Percentiles rank a stretch among this genome's conserved stretches.
phyloP scores from a whole-genome alignment of 352 stramenopile species.

The Phytopythium helicoides region DNA sequence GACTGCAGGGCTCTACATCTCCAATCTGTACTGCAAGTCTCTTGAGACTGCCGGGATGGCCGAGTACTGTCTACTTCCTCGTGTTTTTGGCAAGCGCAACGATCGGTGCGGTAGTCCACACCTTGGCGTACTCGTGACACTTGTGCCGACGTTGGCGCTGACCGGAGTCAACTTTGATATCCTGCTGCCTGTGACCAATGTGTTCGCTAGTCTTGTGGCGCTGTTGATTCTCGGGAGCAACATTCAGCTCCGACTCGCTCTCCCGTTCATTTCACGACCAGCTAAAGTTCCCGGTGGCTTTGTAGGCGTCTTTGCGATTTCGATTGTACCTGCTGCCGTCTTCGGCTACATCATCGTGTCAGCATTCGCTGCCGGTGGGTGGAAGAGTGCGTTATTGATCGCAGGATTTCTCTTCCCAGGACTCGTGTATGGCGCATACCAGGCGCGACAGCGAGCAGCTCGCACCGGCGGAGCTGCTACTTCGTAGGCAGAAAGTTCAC shows the following conservation, averaged over 20 bases:
- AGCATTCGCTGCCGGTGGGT: conserved; percentile 5
- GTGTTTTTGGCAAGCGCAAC: conserved; percentile 54
- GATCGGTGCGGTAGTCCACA: conserved; percentile 21
- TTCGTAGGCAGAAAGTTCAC: not conserved
- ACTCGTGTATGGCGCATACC: conserved; percentile 6
- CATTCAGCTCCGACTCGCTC: conserved; percentile 69
- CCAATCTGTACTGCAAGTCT: conserved; percentile 86
- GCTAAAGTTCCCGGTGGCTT: conserved; percentile 23
- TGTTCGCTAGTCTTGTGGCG: conserved; percentile 71
- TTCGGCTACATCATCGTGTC: conserved; percentile 14
- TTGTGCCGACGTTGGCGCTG: conserved; percentile 22
- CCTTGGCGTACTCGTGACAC: conserved; percentile 14
- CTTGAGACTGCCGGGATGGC: conserved; percentile 74
- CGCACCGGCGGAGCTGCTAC: not conserved
- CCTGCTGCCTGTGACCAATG: conserved; percentile 79
- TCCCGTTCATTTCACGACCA: conserved; percentile 44
- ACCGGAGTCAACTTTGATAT: conserved; percentile 39
- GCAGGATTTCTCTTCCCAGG: conserved; percentile 10
- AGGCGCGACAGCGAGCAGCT: conserved; percentile 1
- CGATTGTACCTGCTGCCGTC: conserved; percentile 14
- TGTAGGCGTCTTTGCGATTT: conserved; percentile 12
- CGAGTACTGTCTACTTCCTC: conserved; percentile 70
- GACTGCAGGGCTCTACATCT: conserved; percentile 89
- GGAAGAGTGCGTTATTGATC: conserved; percentile 8
- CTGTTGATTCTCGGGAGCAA: conserved; percentile 84